Conservation (phyloP, 768 basidiomycete species). For the Tulasnella sp. region DNA sequence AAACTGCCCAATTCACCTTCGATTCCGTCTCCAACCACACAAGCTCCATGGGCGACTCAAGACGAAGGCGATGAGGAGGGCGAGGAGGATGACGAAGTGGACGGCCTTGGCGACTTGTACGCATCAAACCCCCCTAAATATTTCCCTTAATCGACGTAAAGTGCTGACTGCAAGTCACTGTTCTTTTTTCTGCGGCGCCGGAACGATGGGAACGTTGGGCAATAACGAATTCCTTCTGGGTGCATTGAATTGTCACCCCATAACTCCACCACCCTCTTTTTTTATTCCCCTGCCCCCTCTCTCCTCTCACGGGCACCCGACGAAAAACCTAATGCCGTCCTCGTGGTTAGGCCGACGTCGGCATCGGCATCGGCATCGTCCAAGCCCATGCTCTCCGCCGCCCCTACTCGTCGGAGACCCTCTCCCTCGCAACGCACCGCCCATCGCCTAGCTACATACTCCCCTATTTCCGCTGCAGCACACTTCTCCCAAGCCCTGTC, state of each 20-base stretch:
- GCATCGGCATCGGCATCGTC: neutral
- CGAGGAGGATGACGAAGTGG: slow-evolving; percentile 47
- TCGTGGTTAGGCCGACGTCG: neutral
- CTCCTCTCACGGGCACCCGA: neutral
- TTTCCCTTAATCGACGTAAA: neutral
- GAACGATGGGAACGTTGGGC: neutral
- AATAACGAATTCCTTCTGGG: neutral
- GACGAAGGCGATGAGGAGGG: slow-evolving; percentile 35
- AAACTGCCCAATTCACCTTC: slow-evolving; percentile 68
- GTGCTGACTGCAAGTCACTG: neutral
- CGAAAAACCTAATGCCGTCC: neutral
- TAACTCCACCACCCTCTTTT: slow-evolving; percentile 21
- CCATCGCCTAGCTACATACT: slow-evolving; percentile 52
- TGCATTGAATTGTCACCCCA: slow-evolving; percentile 2
- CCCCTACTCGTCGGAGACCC: neutral
- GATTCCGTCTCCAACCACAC: slow-evolving; percentile 36
- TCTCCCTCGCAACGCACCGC: slow-evolving; percentile 15
- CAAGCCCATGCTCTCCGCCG: neutral
- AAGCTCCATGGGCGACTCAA: slow-evolving; percentile 38
- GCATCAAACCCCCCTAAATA: too few relatives aligned
- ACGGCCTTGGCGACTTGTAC: slow-evolving; percentile 48
- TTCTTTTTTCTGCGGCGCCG: neutral
- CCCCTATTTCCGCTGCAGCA: slow-evolving; percentile 74
- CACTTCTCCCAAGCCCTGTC: slow-evolving; percentile 83
- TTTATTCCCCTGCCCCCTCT: neutral